Base-by-base conservation (phyloP, 768 basidiomycete species). In the Mrakia blollopis region DNA sequence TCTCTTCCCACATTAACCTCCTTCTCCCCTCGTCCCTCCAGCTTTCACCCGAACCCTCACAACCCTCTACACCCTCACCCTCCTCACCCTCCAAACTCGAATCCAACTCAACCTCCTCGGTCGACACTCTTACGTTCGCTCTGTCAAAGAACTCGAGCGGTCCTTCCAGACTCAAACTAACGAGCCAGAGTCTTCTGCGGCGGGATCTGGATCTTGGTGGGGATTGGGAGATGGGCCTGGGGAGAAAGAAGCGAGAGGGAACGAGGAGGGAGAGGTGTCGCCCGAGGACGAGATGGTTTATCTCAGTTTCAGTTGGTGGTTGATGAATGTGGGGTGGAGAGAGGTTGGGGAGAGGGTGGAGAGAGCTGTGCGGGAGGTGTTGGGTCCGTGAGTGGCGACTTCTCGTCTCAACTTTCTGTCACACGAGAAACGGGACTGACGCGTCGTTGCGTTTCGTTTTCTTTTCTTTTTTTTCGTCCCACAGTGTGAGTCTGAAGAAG, bases 241-340 rank as follows among this genome's bases (percentile, higher is more conserved):
- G 30, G 61, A 70, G 68, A 47, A 16, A 8, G 37, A 44, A 50
- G 25, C 32, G 6, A 47, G 50, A 30, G 44, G n/a, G 5, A 25
- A 74, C 35, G 37, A 76, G 76, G 50, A 50, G 21, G 47, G 77
- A 65, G 73, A 75, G 57, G 63, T 80, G 70, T 80, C 85, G 83
- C 47, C 90, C 50, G 91, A 91, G 73, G 88, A 89, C 8, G 93
- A 95, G 83, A 86, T 88, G 78, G 88, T 89, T 81, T 98, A 89
- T 81, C 85, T 97, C 70, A 93, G 91, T 0, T 87, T 95, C 80
- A 92, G 90, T 54, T 98, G 94, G 93, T 96, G 94, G 93, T 85
- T 96, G 14, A 81, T 96, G 74, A 90, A 97, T 81, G 91, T 93
- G 5, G 94, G 95, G 0, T 96, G 94, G 94, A 91, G 90, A 80